Evolutionary conservation across 2,329 filamentous ascomycete species (phyloP).

Genomic region (Colletotrichum lini): DNA sequence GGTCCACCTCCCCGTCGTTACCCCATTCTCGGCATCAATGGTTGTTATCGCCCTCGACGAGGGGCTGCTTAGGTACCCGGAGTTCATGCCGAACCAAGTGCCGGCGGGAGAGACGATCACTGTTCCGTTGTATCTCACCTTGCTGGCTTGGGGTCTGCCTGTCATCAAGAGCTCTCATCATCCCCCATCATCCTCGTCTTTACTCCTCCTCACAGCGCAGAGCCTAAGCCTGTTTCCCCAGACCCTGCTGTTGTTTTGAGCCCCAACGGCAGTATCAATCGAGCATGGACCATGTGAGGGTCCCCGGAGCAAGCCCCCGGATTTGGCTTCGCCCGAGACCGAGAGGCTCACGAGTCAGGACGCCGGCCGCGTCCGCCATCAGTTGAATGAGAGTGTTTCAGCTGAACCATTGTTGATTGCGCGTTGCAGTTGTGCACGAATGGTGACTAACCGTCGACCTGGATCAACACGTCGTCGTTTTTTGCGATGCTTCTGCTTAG

Average conservation of each 20-base stretch:
- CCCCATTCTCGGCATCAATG: not conserved
- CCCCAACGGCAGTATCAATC: not conserved
- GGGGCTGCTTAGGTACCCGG: no score
- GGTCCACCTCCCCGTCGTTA: not conserved
- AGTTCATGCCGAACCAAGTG: not conserved
- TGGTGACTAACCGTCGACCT: no score
- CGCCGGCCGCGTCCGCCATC: no score
- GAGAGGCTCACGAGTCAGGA: constrained; percentile 5
- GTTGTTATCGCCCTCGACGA: not conserved
- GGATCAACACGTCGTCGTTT: no score
- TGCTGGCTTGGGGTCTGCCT: no score
- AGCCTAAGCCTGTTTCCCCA: not conserved
- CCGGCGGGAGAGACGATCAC: no score
- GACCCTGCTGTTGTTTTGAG: not conserved
- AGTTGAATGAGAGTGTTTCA: not conserved
- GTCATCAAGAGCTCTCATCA: rapidly evolving
- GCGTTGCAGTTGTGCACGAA: not conserved
- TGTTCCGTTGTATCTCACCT: no score
- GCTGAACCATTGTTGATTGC: no score
- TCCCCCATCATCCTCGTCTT: not conserved
- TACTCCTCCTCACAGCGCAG: not conserved
- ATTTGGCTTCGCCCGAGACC: not conserved
- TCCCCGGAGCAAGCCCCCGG: not conserved
- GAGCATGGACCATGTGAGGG: not conserved
- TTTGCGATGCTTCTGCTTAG: not conserved